These are phyloP conservation scores for Monosporozyma aerobia DNA, from an alignment of 805 yeast genomes.

Conservation along the genomic window DNA sequence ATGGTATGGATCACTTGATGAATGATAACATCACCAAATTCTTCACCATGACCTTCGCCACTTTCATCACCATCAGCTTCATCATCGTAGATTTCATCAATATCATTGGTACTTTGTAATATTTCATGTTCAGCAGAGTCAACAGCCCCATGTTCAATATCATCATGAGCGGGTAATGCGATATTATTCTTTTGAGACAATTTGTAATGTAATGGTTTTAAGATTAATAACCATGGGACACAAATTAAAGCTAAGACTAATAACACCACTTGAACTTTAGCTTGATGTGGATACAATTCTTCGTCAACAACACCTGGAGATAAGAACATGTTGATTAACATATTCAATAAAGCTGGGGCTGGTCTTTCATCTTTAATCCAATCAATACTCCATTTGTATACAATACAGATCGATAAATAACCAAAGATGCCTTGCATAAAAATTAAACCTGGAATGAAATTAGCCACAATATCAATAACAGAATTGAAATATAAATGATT, in stretches of 20 bases:
- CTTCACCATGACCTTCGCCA: conserved; percentile 34
- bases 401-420: conserved; percentile 53
- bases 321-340: conserved; percentile 68
- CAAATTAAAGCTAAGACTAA: conserved; percentile 53
- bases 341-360: conserved; percentile 66
- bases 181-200: conserved; percentile 30
- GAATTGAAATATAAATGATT: conserved; percentile 51
- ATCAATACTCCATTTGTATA: conserved; percentile 67
- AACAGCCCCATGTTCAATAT: not conserved
- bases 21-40: conserved; percentile 62
- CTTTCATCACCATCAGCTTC: conserved; percentile 36
- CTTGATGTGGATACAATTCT: conserved; percentile 57
- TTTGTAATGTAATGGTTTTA: conserved; percentile 49
- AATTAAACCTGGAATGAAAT: conserved; percentile 62
- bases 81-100: conserved; percentile 34
- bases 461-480: conserved; percentile 57
- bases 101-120: conserved; percentile 9
- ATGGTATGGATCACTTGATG: conserved; percentile 76
- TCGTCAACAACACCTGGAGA: conserved; percentile 64
- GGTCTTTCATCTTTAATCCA: conserved; percentile 55
- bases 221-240: conserved; percentile 64
- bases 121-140: conserved; percentile 8
- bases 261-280: conserved; percentile 48
- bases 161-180: conserved; percentile 15
- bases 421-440: conserved; percentile 75